Base-by-base conservation (phyloP, 371 early-diverging fungal genomes). In the Enteropsectra breve region DNA sequence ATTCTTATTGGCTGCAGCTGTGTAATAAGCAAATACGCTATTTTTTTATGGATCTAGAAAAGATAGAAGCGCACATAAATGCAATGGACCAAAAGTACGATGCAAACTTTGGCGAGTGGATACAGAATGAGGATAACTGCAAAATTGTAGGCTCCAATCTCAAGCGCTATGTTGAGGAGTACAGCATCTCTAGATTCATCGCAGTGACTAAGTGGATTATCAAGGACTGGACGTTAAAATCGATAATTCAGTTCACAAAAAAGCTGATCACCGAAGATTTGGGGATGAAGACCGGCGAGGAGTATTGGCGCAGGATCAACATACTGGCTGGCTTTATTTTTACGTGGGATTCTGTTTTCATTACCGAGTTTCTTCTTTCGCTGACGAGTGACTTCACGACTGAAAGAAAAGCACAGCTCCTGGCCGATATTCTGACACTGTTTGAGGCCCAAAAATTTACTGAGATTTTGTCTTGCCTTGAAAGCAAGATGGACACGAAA, bases 61-160 rank as follows among this genome's bases (percentile, higher is more conserved):
- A 76, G 28, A 75, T 81, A 48, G 81, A 79, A 37, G 59, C 52
- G 23, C 70, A 78, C 13, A 74, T 81, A 40, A 54, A 46, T 36
- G 52, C 65, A 40, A 81, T 81, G 82, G 82, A 81, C 66, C 57
- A 65, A 13, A 63, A 66, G 23, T 81, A 81, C 64, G 82, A 81
- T 66, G 80, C 82, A 21, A 81, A 81, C 68, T 81, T 81, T 67
- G 82, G 80, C 2, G 74, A 78, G n/a, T 81, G 82, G 82, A 78
- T 81, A 21, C 33, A 75, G 30, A 79, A 78, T 49, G 80, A 79
- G 63, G 75, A 78, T 18, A 81, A 81, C 61, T 59, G 69, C 32
- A 68, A 70, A 11, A 71, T 77, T 32, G 59, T 81, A 38, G 76
- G 70, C 21, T 50, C 47, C 37, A 68, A 75, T 54, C 60, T 81